These are phyloP conservation scores for Flaveria brownii DNA, from an alignment of 129 eudicot genomes.

Conservation along the genomic window DNA sequence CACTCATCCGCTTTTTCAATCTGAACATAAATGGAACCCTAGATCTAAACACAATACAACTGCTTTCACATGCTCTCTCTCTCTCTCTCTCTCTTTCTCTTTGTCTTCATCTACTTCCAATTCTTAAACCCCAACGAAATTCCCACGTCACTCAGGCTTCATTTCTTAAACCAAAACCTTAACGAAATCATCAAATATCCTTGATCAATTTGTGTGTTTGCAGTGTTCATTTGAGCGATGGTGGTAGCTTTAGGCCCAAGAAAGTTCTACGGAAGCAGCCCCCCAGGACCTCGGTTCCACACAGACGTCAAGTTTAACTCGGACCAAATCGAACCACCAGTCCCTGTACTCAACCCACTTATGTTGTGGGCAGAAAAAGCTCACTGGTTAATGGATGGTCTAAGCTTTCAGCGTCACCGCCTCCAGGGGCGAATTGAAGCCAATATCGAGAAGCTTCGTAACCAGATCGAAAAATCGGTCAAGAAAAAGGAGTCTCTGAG, in stretches of 20 bases:
- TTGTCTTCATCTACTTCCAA: too few relatives aligned
- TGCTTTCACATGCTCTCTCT: too few relatives aligned
- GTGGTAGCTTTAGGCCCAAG: constrained; percentile 81
- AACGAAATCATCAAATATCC: not conserved
- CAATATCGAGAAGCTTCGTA: constrained; percentile 51
- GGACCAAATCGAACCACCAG: constrained; percentile 73
- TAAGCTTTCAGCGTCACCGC: constrained; percentile 63
- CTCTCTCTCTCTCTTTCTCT: too few relatives aligned
- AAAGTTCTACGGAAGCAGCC: constrained; percentile 92
- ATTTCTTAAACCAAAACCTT: not conserved
- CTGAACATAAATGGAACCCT: too few relatives aligned
- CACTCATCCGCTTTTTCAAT: too few relatives aligned
- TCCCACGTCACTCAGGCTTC: not conserved
- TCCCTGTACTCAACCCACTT: constrained; percentile 60
- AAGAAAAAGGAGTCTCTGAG: constrained; percentile 27
- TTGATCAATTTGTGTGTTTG: not conserved
- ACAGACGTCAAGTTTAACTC: constrained; percentile 62
- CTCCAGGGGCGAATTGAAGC: constrained; percentile 94
- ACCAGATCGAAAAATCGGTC: constrained; percentile 40
- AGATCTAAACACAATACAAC: too few relatives aligned
- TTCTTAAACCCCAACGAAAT: too few relatives aligned
- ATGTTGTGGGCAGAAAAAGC: constrained; percentile 88
- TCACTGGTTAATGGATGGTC: constrained; percentile 96
- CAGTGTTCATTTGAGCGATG: constrained; percentile 35
- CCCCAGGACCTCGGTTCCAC: constrained; percentile 78